Evolutionary conservation across 352 stramenopile genomes (phyloP).

Genomic region (Phytophthora vignae): DNA sequence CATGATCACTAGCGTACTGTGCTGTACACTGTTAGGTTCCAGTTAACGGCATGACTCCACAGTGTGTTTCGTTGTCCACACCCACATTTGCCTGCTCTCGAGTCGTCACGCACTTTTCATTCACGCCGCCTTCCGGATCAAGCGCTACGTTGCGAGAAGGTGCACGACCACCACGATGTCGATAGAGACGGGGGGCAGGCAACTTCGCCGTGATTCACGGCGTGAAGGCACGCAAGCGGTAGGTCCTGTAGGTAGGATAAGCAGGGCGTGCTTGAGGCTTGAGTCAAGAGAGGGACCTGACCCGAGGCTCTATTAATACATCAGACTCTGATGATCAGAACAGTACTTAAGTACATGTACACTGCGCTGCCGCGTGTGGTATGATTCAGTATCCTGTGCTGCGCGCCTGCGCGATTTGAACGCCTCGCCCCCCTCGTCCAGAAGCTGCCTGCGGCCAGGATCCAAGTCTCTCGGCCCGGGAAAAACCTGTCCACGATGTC

Average conservation of each 20-base stretch:
- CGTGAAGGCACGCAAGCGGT: neutral
- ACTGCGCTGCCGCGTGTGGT: no score
- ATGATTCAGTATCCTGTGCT: no score
- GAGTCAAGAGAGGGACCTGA: neutral
- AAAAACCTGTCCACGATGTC: conserved; percentile 25
- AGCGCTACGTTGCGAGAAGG: neutral
- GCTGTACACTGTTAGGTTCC: neutral
- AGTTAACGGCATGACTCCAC: neutral
- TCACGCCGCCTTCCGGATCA: neutral
- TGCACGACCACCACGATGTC: conserved; percentile 9
- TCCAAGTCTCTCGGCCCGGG: neutral
- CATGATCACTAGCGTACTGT: no score
- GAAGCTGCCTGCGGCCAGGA: neutral
- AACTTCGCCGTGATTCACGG: neutral
- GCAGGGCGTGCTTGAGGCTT: neutral
- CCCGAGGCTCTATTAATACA: no score
- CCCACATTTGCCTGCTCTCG: no score
- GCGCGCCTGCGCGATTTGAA: no score
- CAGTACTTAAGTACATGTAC: no score
- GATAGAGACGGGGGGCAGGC: neutral
- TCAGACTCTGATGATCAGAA: no score
- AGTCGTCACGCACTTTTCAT: neutral
- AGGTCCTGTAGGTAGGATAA: neutral
- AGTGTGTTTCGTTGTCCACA: no score
- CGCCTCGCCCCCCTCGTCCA: no score